Evolutionary conservation across 306 rosid genomes (phyloP), one percentile per base, ranked within the genome.

Genomic region (Rosa lucieae): DNA sequence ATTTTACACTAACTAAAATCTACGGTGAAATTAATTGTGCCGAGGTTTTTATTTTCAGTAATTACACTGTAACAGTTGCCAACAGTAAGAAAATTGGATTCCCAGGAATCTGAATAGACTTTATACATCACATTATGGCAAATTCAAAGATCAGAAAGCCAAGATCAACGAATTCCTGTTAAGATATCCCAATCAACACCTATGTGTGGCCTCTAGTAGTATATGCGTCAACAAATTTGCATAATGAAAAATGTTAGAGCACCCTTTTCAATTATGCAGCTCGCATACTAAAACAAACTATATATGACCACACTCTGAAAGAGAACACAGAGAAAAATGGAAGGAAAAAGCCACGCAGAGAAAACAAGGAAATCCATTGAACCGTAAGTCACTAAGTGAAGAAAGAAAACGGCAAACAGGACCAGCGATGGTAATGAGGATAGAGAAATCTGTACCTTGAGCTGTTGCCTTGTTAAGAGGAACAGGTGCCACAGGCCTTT

Each of bases 401-500:
- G 37, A 72, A 56, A 72, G 75, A n/a, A 51, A 29, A 43, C 1
- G 4, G 6, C 5, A 12, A n/a, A 23, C 46, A 23, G 79, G 35
- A 63, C 42, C 42, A 63, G 44, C 7, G 20, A 11, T 1, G 52
- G 46, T 9, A 13, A 35, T 1, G 9, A 44, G 47, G 70, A 65
- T 35, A 85, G 61, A 75, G 78, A 61, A 58, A 39, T 43, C 26
- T 10, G 35, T 70, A 95, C 99, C 99, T 88, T 79, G 80, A 18
- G 78, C 84, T 73, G 85, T 47, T 23, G 91, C 92, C 87, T 91
- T 91, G 85, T 88, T 85, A 26, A 77, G 23, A 70, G 89, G 88
- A 82, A 7, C 49, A 67, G 89, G 76, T 72, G 82, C 85, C 82
- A 62, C 43, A 49, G 90, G 88, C 88, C 23, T 95, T 82, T 92